Evolutionary conservation across 2,329 filamentous ascomycete genomes (phyloP).

Genomic region (Colletotrichum ledebouriae): DNA sequence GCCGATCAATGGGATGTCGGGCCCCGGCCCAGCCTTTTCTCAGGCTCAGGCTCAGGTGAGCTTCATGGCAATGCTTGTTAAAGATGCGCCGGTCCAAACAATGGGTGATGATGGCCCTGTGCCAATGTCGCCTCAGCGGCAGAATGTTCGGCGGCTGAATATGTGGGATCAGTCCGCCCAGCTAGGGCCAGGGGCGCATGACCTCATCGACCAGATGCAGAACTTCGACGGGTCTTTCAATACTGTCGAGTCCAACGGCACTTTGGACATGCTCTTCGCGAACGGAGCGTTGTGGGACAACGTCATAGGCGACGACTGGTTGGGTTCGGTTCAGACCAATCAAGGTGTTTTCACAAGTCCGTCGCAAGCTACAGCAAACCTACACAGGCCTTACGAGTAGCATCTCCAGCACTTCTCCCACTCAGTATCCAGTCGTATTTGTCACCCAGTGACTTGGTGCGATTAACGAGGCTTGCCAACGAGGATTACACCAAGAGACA

Average conservation of each 20-base stretch:
- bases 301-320: slow-evolving; percentile 31
- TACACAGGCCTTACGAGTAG: slow-evolving; percentile 32
- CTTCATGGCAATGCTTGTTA: slow-evolving; percentile 29
- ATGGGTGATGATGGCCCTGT: slow-evolving; percentile 2
- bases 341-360: slow-evolving; percentile 22
- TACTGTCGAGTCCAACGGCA: slow-evolving; percentile 33
- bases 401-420: neutral
- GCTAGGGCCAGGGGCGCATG: slow-evolving; percentile 19
- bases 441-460: no score
- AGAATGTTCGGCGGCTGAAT: slow-evolving; percentile 12
- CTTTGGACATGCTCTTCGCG: slow-evolving; percentile 37
- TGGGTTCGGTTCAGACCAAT: slow-evolving; percentile 30
- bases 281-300: slow-evolving; percentile 35
- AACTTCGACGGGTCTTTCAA: slow-evolving; percentile 38
- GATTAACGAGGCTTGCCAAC: no score
- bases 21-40: neutral
- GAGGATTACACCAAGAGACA: no score
- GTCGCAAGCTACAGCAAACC: slow-evolving; percentile 7
- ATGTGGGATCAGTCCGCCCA: slow-evolving; percentile 30
- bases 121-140: slow-evolving; percentile 11
- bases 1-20: neutral
- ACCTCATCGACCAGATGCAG: slow-evolving; percentile 34
- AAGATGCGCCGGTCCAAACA: slow-evolving; percentile 7
- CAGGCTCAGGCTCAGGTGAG: slow-evolving; percentile 26
- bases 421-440: no score